phyloP scores from a whole-genome alignment of 768 basidiomycete genomes.

The Tricholoma bakamatsutake region DNA sequence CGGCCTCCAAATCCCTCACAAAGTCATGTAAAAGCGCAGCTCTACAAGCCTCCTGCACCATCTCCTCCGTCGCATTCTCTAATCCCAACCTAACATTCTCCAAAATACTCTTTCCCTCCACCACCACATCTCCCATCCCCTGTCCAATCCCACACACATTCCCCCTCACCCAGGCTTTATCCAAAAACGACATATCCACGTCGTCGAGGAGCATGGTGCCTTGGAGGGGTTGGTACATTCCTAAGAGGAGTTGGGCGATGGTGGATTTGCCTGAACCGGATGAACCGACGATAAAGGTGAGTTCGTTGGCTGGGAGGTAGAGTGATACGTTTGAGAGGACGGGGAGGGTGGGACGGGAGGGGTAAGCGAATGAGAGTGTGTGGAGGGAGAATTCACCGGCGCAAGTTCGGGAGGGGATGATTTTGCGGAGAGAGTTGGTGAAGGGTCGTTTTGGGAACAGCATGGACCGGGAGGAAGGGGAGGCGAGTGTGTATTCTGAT shows the following conservation, averaged over 20 bases:
- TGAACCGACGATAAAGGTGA: slow-evolving; percentile 85
- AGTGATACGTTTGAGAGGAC: slow-evolving; percentile 67
- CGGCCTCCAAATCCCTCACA: slow-evolving; percentile 73
- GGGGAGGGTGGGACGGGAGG: slow-evolving; percentile 48
- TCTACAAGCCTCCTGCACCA: slow-evolving; percentile 80
- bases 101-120: slow-evolving; percentile 76
- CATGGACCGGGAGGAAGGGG: too few species aligned
- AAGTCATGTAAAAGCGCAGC: slow-evolving; percentile 87
- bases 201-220: slow-evolving; percentile 79
- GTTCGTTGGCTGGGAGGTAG: slow-evolving; percentile 67
- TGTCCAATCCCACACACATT: slow-evolving; percentile 76
- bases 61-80: slow-evolving; percentile 45
- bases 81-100: slow-evolving; percentile 81
- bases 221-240: slow-evolving; percentile 62
- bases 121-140: slow-evolving; percentile 40
- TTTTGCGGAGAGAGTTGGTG: slow-evolving; percentile 43
- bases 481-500: neutral
- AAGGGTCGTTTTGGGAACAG: slow-evolving; percentile 46
- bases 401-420: slow-evolving; percentile 53
- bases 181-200: slow-evolving; percentile 30
- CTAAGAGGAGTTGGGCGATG: slow-evolving; percentile 73
- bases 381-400: slow-evolving; percentile 71
- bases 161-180: neutral
- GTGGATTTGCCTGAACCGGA: slow-evolving; percentile 95
- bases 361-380: slow-evolving; percentile 79